Evolutionary conservation across 257 asterid genomes (phyloP).

Genomic region (Plectranthus barbatus): DNA sequence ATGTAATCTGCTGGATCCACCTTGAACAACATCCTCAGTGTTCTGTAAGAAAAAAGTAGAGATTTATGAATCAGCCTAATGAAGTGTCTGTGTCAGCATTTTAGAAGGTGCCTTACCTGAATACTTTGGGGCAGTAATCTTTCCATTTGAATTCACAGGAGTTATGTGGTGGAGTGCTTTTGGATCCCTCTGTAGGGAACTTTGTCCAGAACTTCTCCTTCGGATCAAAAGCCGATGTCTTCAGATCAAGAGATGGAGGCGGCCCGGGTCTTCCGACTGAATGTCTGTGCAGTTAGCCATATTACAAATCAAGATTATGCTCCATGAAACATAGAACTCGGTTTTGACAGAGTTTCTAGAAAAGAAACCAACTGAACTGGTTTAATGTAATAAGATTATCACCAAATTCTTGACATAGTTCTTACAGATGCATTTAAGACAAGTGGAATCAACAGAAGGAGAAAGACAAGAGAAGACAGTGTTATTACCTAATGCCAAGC

Average conservation of each 20-base stretch:
- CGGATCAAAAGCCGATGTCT: slow-evolving; percentile 87
- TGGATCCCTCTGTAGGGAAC: slow-evolving; percentile 88
- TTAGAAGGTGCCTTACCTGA: slow-evolving; percentile 38
- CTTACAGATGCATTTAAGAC: no score
- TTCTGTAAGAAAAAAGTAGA: slow-evolving; percentile 28
- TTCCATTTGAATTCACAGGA: slow-evolving; percentile 92
- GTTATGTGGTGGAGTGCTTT: slow-evolving; percentile 76
- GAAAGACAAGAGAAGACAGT: background rate
- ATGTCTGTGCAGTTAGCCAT: slow-evolving; percentile 44
- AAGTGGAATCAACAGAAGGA: no score
- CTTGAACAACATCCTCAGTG: slow-evolving; percentile 75
- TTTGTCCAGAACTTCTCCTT: slow-evolving; percentile 92
- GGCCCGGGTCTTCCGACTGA: slow-evolving; percentile 84
- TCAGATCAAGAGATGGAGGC: slow-evolving; percentile 69
- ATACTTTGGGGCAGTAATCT: slow-evolving; percentile 94
- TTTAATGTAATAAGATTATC: no score
- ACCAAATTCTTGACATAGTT: no score
- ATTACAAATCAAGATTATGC: background rate
- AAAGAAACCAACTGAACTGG: no score
- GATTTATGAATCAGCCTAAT: background rate
- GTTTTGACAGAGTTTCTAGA: background rate
- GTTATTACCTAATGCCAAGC: slow-evolving; percentile 55
- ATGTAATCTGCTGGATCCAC: slow-evolving; percentile 97
- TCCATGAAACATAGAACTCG: no score
- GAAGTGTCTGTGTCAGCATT: background rate